Conservation (phyloP, 2,329 filamentous ascomycete species). For the Monosporascus sp. region DNA sequence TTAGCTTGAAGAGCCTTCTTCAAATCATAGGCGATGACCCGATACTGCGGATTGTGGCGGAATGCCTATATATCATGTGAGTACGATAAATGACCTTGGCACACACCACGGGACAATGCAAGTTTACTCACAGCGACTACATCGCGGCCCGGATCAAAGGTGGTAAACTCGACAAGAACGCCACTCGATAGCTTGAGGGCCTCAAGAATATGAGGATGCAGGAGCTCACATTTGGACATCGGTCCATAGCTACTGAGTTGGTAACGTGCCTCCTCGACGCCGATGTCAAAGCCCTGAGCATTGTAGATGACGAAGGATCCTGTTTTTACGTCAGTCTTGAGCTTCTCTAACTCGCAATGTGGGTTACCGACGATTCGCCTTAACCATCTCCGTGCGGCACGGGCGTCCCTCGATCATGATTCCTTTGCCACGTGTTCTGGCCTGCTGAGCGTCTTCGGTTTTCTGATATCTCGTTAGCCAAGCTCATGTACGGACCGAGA, state of each 20-base stretch:
- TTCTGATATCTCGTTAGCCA: slow-evolving; percentile 33
- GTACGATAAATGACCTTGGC: neutral
- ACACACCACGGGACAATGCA: neutral
- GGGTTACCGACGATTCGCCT: slow-evolving; percentile 47
- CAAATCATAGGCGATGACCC: slow-evolving; percentile 26
- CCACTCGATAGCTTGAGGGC: slow-evolving; percentile 30
- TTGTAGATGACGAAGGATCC: slow-evolving; percentile 44
- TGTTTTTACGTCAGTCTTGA: slow-evolving; percentile 25
- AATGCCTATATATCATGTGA: slow-evolving; percentile 24
- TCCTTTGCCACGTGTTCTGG: slow-evolving; percentile 42
- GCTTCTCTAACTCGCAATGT: neutral
- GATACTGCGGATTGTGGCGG: slow-evolving; percentile 25
- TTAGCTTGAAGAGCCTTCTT: slow-evolving; percentile 20
- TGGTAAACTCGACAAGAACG: slow-evolving; percentile 43
- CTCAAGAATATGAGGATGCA: slow-evolving; percentile 28
- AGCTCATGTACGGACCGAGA: neutral
- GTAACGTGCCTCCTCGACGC: slow-evolving; percentile 36
- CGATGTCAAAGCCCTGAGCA: slow-evolving; percentile 30
- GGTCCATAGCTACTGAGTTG: slow-evolving; percentile 40
- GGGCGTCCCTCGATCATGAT: slow-evolving; percentile 47
- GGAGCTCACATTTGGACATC: slow-evolving; percentile 32
- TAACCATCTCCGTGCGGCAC: slow-evolving; percentile 55
- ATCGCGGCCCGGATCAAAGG: slow-evolving; percentile 46
- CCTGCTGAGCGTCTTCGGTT: slow-evolving; percentile 41
- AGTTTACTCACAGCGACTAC: slow-evolving; percentile 37